Percentiles rank a stretch among this genome's conserved stretches.
Conservation (phyloP, 345 rosid species). For the Sisymbrium irio region DNA sequence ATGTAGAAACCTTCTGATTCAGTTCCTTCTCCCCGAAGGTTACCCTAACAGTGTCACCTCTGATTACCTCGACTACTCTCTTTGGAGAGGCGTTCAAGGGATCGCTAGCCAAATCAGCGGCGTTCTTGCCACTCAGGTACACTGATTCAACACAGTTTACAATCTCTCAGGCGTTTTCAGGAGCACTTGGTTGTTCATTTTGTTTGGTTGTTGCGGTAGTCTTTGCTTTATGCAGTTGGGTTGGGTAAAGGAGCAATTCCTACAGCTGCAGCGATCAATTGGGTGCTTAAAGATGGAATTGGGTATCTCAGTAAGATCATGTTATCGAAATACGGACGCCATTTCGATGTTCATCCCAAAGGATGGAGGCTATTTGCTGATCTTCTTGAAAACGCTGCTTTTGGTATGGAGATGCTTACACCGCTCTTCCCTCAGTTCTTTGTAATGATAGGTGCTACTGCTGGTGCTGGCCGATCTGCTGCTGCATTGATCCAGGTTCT, state of each 20-base stretch:
- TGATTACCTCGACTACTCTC: constrained; percentile 89
- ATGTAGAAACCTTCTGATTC: constrained; percentile 44
- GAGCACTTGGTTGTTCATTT: constrained; percentile 17
- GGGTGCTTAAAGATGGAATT: constrained; percentile 97
- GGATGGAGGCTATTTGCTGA: constrained; percentile 98
- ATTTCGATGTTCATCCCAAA: constrained; percentile 93
- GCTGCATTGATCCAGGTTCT: constrained; percentile 87
- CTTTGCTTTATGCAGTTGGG: constrained; percentile 95
- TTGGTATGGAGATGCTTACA: constrained; percentile 89
- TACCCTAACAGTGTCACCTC: constrained; percentile 78
- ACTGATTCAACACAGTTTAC: neutral
- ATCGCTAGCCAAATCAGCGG: constrained; percentile 90
- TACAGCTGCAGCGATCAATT: constrained; percentile 90
- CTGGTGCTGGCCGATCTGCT: constrained; percentile 94
- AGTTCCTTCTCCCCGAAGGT: constrained; percentile 86
- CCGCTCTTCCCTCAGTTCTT: constrained; percentile 89
- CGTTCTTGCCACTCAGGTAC: constrained; percentile 94
- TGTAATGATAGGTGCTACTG: constrained; percentile 76
- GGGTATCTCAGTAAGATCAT: constrained; percentile 91
- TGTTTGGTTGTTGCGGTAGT: constrained; percentile 39
- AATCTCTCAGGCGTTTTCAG: constrained; percentile 18
- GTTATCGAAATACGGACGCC: constrained; percentile 86
- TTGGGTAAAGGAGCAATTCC: constrained; percentile 98
- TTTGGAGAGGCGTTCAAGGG: constrained; percentile 96
- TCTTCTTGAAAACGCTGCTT: constrained; percentile 88